Evolutionary conservation across 2,329 filamentous ascomycete genomes (phyloP).

Genomic region (Pseudogymnoascus sp.): DNA sequence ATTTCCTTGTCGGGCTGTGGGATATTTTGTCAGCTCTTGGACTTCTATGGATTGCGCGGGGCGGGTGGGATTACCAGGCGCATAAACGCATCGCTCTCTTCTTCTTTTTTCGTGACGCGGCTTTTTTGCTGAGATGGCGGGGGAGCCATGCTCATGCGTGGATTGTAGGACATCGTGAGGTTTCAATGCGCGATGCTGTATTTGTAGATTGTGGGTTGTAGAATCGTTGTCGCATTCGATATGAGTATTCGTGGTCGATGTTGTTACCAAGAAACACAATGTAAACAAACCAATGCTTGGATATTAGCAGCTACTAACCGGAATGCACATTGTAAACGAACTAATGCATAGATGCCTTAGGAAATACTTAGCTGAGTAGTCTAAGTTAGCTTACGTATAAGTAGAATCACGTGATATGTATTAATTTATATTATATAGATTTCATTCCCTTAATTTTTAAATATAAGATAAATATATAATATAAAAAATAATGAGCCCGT

Average conservation of each 20-base stretch:
- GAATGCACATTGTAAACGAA: too few species aligned
- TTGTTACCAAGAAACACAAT: neutral
- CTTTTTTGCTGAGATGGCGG: slow-evolving; percentile 39
- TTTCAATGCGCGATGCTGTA: neutral
- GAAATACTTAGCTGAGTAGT: too few species aligned
- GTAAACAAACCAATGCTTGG: neutral
- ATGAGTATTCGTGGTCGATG: slow-evolving; percentile 4
- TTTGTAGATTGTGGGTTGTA: neutral
- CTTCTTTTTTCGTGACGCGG: slow-evolving; percentile 46
- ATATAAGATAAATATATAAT: too few species aligned
- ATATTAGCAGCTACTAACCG: neutral
- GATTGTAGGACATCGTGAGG: slow-evolving; percentile 40
- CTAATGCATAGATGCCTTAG: too few species aligned
- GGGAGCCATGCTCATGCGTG: slow-evolving; percentile 45
- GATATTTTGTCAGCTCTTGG: slow-evolving; percentile 16
- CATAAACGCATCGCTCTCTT: slow-evolving; percentile 51
- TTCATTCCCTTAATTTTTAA: too few species aligned
- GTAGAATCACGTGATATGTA: too few species aligned
- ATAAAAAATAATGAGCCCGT: too few species aligned
- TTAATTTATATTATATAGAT: too few species aligned
- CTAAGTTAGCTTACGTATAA: too few species aligned
- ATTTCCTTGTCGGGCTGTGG: slow-evolving; percentile 63
- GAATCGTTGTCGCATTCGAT: slow-evolving; percentile 1
- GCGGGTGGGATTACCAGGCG: slow-evolving; percentile 38
- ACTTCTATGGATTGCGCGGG: neutral